These are phyloP conservation scores for Seminavis robusta DNA, from an alignment of 108 stramenopile species.

Conservation along the genomic window DNA sequence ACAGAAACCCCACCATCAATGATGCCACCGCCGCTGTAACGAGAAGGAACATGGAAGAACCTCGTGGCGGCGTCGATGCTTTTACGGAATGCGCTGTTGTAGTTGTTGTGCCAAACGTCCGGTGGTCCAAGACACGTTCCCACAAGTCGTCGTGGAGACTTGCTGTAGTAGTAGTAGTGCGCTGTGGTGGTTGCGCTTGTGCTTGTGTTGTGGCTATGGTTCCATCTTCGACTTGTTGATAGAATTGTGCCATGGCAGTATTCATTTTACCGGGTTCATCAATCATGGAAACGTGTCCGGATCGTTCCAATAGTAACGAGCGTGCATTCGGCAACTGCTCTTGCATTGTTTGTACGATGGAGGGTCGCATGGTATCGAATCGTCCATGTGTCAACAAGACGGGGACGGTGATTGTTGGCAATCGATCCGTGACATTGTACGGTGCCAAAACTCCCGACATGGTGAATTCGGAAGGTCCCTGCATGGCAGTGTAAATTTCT, in stretches of 20 bases:
- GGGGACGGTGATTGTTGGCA: slow-evolving; percentile 30
- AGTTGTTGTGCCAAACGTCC: no score
- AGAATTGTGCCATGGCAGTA: neutral
- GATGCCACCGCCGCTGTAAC: no score
- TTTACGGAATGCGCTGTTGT: no score
- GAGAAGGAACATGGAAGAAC: no score
- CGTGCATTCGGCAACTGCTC: slow-evolving; percentile 11
- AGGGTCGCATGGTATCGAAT: slow-evolving; percentile 47
- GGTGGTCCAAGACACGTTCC: no score
- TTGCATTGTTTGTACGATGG: slow-evolving; percentile 38
- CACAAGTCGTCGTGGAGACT: no score
- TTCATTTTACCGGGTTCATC: slow-evolving; percentile 48
- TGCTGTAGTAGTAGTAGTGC: no score
- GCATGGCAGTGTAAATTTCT: slow-evolving; percentile 43
- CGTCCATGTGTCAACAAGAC: slow-evolving; percentile 38
- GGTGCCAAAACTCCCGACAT: slow-evolving; percentile 25
- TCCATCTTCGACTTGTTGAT: neutral
- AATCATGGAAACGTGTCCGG: slow-evolving; percentile 48
- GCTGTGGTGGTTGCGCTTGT: no score
- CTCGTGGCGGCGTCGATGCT: no score
- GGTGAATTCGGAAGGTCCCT: slow-evolving; percentile 38
- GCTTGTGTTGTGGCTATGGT: no score
- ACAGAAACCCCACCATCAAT: no score
- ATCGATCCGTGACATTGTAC: slow-evolving; percentile 28
- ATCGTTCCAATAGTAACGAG: slow-evolving; percentile 26